A percentile compares a stretch with the other conserved stretches of the same genome.
Evolutionary conservation across 1,139 yeast species (phyloP).

Genomic region (Hyphopichia khmerensis): DNA sequence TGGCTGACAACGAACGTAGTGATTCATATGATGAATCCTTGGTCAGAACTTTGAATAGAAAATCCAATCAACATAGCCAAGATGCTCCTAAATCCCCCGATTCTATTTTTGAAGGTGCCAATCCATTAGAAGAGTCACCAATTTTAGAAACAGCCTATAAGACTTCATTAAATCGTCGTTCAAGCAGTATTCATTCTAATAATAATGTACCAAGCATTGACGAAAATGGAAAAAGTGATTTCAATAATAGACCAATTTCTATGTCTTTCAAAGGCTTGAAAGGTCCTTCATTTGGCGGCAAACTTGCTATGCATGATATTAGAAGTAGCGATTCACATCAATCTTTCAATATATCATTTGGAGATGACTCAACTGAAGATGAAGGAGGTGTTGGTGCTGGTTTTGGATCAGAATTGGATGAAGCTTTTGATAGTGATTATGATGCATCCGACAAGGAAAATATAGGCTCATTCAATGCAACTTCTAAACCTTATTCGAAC

Average conservation of each 20-base stretch:
- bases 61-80: constrained; percentile 10
- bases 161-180: background rate
- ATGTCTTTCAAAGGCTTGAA: constrained; percentile 67
- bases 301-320: constrained; percentile 27
- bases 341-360: constrained; percentile 40
- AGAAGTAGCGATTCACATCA: constrained; percentile 43
- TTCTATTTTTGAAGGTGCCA: constrained; percentile 10
- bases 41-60: background rate
- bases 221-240: constrained; percentile 12
- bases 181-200: constrained; percentile 2
- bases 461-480: background rate
- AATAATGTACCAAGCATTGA: constrained; percentile 4
- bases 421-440: constrained; percentile 3
- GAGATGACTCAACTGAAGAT: constrained; percentile 22
- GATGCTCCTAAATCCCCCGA: constrained; percentile 12
- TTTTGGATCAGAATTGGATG: constrained; percentile 19
- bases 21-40: background rate
- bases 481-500: background rate
- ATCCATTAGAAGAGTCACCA: constrained; percentile 17
- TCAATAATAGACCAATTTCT: constrained; percentile 52
- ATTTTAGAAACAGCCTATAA: constrained; percentile 21
- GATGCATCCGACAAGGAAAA: constrained; percentile 7
- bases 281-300: constrained; percentile 53
- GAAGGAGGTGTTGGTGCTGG: constrained; percentile 25
- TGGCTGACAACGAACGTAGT: constrained; percentile 4